phyloP scores from a whole-genome alignment of 106 monocot species.

The Amphibolis antarctica region DNA sequence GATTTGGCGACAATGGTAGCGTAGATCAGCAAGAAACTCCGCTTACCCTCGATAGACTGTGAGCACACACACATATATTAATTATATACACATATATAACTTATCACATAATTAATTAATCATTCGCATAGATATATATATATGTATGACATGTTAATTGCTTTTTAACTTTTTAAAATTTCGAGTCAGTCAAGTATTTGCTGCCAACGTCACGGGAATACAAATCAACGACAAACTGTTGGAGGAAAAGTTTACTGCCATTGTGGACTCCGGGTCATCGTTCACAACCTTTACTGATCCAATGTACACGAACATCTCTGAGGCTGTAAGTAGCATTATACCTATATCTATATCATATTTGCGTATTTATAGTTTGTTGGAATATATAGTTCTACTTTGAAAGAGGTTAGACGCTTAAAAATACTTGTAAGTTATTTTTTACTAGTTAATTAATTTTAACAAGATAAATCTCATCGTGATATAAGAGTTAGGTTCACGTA shows the following conservation, averaged over 20 bases:
- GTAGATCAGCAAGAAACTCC: constrained; percentile 66
- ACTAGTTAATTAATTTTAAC: no score
- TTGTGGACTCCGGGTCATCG: constrained; percentile 89
- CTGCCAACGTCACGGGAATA: constrained; percentile 47
- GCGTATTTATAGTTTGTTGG: neutral
- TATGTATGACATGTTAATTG: neutral
- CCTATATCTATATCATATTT: neutral
- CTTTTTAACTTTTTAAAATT: neutral
- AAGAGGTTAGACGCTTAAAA: no score
- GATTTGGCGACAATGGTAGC: constrained; percentile 81
- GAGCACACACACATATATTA: no score
- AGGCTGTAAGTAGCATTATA: constrained; percentile 35
- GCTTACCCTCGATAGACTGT: constrained; percentile 33
- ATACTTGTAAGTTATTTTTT: no score
- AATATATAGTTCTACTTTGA: no score
- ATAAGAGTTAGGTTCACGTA: no score
- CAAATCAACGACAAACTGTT: constrained; percentile 25
- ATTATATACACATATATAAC: neutral
- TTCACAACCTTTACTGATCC: constrained; percentile 77
- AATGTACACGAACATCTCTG: constrained; percentile 46
- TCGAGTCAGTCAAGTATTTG: constrained; percentile 38
- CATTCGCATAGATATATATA: neutral
- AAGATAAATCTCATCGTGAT: no score
- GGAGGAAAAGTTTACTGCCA: constrained; percentile 28
- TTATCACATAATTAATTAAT: neutral